These are phyloP conservation scores for Coleophoma eucalyptorum DNA, from an alignment of 2,329 filamentous ascomycete species.

Conservation along the genomic window DNA sequence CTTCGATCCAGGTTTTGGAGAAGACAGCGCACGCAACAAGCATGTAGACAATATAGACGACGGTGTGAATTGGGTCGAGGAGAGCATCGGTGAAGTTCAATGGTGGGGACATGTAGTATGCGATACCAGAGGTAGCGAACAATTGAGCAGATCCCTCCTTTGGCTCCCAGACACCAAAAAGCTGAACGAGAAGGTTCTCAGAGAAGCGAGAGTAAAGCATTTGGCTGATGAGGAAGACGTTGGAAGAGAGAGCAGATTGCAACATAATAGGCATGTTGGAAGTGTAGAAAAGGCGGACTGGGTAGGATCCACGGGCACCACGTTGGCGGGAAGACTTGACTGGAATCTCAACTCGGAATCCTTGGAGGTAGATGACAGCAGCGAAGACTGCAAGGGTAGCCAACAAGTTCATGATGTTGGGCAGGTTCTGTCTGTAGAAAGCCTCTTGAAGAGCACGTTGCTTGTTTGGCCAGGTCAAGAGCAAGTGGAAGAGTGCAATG, in stretches of 20 bases:
- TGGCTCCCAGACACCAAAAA: conserved; percentile 98
- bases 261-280: conserved; percentile 99
- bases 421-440: conserved; percentile 98
- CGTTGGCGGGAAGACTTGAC: conserved; percentile 99
- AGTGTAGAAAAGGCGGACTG: conserved; percentile 98
- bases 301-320: conserved; percentile 97
- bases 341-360: conserved; percentile 99
- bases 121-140: conserved; percentile 85
- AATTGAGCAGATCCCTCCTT: conserved; percentile 95
- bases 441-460: conserved; percentile 96
- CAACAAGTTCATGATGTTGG: conserved; percentile 98
- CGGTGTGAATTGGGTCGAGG: conserved; percentile 93
- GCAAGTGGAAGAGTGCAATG: conserved; percentile 94
- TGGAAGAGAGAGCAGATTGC: conserved; percentile 96
- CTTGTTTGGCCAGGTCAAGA: conserved; percentile 99
- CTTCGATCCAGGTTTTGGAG: conserved; percentile 99
- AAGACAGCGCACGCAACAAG: conserved; percentile 95
- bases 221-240: conserved; percentile 98
- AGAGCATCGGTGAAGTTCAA: conserved; percentile 97
- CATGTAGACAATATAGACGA: conserved; percentile 96
- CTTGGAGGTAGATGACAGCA: conserved; percentile 97
- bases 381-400: conserved; percentile 92
- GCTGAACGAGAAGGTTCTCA: conserved; percentile 95
- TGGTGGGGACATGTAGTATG: conserved; percentile 99
- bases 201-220: conserved; percentile 99